A percentile compares a stretch with the other conserved stretches of the same genome.
phyloP scores from a whole-genome alignment of 2,329 filamentous ascomycete species.

The Colletotrichum nymphaeae region DNA sequence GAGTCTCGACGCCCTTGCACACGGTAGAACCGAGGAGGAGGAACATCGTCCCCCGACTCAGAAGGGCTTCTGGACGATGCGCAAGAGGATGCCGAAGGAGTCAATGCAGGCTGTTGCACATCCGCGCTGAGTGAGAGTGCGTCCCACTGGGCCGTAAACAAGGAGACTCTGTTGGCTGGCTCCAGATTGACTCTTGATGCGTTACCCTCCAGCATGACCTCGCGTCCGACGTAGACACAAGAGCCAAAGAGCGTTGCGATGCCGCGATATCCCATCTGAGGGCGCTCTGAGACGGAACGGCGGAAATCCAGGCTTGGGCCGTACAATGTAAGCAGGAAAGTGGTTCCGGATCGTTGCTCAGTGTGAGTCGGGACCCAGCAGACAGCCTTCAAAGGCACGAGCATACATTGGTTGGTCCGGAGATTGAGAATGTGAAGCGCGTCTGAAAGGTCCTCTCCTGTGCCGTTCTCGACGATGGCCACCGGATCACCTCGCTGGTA shows the following conservation, averaged over 20 bases:
- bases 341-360: conserved; percentile 33
- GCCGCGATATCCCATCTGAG: conserved; percentile 27
- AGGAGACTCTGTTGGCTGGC: conserved; percentile 15
- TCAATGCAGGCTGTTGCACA: conserved; percentile 28
- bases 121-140: conserved; percentile 10
- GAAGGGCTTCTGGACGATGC: conserved; percentile 31
- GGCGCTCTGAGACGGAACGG: background rate
- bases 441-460: conserved; percentile 13
- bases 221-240: conserved; percentile 24
- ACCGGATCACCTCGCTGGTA: conserved; percentile 30
- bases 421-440: conserved; percentile 31
- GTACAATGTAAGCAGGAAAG: conserved; percentile 32
- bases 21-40: conserved; percentile 26
- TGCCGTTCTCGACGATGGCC: conserved; percentile 29
- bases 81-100: conserved; percentile 27
- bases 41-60: conserved; percentile 24
- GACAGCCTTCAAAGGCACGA: conserved; percentile 23
- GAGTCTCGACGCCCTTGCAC: conserved; percentile 30
- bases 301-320: conserved; percentile 26
- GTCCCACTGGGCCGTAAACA: conserved; percentile 32
- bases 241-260: conserved; percentile 30
- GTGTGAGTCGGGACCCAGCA: conserved; percentile 36
- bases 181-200: conserved; percentile 16
- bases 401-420: conserved; percentile 28
- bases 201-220: conserved; percentile 27